Conservation (phyloP, 345 rosid genomes). For the Populus euphratica region DNA sequence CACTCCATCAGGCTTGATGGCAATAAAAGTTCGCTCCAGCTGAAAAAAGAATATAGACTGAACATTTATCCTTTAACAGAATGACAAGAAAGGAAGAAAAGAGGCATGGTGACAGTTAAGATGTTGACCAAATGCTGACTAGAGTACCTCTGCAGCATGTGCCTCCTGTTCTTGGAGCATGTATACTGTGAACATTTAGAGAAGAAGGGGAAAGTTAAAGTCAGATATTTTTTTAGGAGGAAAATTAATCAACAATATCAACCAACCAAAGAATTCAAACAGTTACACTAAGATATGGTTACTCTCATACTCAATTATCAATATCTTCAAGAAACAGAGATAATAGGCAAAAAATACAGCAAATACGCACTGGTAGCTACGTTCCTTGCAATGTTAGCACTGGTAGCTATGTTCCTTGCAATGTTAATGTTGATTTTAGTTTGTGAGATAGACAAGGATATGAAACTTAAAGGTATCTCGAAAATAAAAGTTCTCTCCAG, state of each 20-base stretch:
- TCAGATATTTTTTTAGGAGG: neutral
- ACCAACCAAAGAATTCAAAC: neutral
- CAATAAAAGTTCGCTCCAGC: slow-evolving; percentile 94
- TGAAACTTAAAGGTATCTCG: neutral
- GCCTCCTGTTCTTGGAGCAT: slow-evolving; percentile 90
- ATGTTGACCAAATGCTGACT: neutral
- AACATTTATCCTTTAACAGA: neutral
- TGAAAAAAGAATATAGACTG: slow-evolving; percentile 22
- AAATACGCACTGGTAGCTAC: neutral
- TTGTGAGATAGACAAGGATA: neutral
- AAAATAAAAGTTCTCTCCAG: neutral
- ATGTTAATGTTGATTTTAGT: neutral
- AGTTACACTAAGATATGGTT: neutral
- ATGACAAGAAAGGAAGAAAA: neutral
- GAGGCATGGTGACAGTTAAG: neutral
- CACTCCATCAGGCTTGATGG: slow-evolving; percentile 98
- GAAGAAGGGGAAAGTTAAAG: slow-evolving; percentile 9
- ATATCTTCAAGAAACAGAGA: neutral
- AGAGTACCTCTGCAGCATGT: slow-evolving; percentile 79
- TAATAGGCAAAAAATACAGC: neutral
- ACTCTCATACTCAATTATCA: neutral
- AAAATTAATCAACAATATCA: neutral
- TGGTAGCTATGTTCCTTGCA: no score
- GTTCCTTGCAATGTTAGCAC: neutral
- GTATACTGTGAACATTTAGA: slow-evolving; percentile 43